Conservation (phyloP, 176 grass and related monocot species). For the Triticum urartu region DNA sequence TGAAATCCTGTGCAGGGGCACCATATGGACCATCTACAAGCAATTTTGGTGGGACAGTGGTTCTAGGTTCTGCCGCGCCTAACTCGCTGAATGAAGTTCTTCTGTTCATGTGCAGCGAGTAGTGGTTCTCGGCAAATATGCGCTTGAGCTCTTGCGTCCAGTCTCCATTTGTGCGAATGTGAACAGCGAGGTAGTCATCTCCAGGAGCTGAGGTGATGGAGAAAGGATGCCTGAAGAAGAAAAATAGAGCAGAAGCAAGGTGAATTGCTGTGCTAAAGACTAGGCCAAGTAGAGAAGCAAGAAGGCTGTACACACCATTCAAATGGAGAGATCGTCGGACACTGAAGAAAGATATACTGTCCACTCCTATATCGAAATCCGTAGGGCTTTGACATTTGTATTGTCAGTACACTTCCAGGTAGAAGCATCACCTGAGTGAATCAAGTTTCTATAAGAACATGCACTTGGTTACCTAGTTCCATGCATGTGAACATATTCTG, state of each 20-base stretch:
- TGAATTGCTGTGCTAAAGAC: slow-evolving; percentile 24
- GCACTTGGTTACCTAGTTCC: neutral
- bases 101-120: slow-evolving; percentile 60
- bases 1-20: slow-evolving; percentile 90
- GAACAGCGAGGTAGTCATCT: slow-evolving; percentile 94
- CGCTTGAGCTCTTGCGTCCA: slow-evolving; percentile 97
- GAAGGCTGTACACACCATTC: slow-evolving; percentile 61
- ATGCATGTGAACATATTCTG: neutral
- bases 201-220: slow-evolving; percentile 98
- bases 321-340: slow-evolving; percentile 86
- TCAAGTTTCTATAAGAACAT: slow-evolving; percentile 25
- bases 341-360: slow-evolving; percentile 98
- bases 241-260: neutral
- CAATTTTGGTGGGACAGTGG: slow-evolving; percentile 47
- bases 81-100: slow-evolving; percentile 64
- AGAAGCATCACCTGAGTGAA: slow-evolving; percentile 71
- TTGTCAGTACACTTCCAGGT: slow-evolving; percentile 88
- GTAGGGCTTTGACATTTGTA: slow-evolving; percentile 97
- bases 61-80: slow-evolving; percentile 58
- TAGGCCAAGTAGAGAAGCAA: neutral
- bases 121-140: slow-evolving; percentile 85
- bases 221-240: slow-evolving; percentile 81
- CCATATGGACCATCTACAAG: slow-evolving; percentile 96
- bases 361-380: slow-evolving; percentile 98
- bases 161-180: slow-evolving; percentile 87